Base-by-base conservation (phyloP, 257 asterid genomes). In the Solanum okadae region DNA sequence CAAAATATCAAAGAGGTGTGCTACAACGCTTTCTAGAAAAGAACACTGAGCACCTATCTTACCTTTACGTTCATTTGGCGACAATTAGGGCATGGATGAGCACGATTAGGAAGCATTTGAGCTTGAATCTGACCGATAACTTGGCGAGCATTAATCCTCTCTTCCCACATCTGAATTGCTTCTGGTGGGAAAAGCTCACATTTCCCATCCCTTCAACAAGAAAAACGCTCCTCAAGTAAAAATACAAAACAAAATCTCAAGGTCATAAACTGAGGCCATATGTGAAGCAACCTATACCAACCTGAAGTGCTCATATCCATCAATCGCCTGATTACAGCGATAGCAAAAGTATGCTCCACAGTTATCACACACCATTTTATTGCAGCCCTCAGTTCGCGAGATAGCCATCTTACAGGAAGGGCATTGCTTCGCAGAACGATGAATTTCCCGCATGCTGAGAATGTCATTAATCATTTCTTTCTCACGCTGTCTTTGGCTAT, bases 291-390 rank as follows among this genome's bases (percentile, higher is more conserved):
- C 70, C 70, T 16, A 23, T 4, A 86, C 92, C 71, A 31, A 94
- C 99, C 98, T 93, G 93, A 92, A 97, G 90, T 95, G 98, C n/a
- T 95, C 98, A 89, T 97, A 97, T 90, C 98, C 99, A 33, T 90
- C 61, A 82, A 95, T 95, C 23, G 93, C 93, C 88, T 92, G 42
- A 88, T 90, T 93, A 91, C 98, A 97, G 37, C 92, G 93, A 77
- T 95, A 94, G 94, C 98, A 97, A 92, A 97, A 97, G 88, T 91
- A 93, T 63, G 86, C 85, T 85, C 97, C 98, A 89, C 98, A 96
- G 88, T 95, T 96, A 4, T 89, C 83, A 86, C 98, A 97, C 85
- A 81, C 93, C 93, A 97, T 95, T 92, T 95, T 97, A 90, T 97
- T 97, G 96, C 99, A 97, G 82, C 98, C 99, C 91, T 93, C 99